Evolutionary conservation across 2,329 filamentous ascomycete species (phyloP).

Genomic region (Zarea fungicola): DNA sequence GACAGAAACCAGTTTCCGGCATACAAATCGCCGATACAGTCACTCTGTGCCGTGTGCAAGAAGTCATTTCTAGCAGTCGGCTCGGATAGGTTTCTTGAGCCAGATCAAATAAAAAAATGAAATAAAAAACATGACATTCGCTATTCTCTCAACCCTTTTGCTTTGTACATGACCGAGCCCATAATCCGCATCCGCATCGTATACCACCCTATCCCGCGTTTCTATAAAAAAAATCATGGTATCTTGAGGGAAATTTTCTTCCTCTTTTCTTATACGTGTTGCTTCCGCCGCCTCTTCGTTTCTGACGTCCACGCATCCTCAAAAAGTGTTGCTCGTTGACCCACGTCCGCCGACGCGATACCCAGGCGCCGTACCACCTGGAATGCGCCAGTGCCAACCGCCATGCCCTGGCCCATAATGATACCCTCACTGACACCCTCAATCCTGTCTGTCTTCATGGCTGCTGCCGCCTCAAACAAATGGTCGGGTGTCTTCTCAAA

Average conservation of each 20-base stretch:
- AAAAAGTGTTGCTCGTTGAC: slow-evolving; percentile 59
- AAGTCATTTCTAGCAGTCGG: no score
- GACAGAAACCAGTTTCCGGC: no score
- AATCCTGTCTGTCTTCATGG: slow-evolving; percentile 87
- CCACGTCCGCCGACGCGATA: slow-evolving; percentile 55
- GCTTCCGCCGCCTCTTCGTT: slow-evolving; percentile 16
- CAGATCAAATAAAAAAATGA: no score
- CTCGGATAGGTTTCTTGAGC: no score
- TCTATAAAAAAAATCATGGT: background rate
- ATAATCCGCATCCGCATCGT: no score
- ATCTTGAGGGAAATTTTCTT: no score
- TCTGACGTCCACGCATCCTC: slow-evolving; percentile 58
- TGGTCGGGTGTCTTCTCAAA: slow-evolving; percentile 99
- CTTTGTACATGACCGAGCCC: background rate
- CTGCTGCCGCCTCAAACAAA: slow-evolving; percentile 87
- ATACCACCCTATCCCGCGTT: no score
- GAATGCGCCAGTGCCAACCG: slow-evolving; percentile 85
- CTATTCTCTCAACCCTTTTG: no score
- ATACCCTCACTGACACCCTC: slow-evolving; percentile 95
- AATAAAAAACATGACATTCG: no score
- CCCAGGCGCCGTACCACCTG: slow-evolving; percentile 77
- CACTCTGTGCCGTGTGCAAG: no score
- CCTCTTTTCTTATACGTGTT: background rate
- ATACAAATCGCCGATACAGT: no score
- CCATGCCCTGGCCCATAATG: slow-evolving; percentile 96